Base-by-base conservation (phyloP, 2,329 filamentous ascomycete species). In the Fusarium sp. region DNA sequence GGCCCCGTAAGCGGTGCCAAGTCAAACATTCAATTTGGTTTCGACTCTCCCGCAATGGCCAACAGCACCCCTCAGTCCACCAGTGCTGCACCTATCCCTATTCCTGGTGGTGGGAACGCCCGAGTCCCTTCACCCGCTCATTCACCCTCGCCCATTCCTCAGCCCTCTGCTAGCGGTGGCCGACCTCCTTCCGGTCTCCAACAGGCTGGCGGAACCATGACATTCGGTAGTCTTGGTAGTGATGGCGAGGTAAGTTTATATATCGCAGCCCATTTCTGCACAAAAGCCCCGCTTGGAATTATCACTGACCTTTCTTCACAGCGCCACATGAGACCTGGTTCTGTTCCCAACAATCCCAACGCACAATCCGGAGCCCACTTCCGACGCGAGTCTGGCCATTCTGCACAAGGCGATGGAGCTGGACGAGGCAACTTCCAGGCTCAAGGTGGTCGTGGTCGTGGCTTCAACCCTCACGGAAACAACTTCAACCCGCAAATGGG, bases 81-180 rank as follows among this genome's bases (percentile, higher is more conserved):
- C 68, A 80, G 80, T 70, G 82, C 87, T 69, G 85, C 84, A 37
- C 87, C 85, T 62, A 90, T 87, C 71, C 84, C 83, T 80, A 93
- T 88, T 80, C 89, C 89, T 76, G 80, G 85, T 80, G 75, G 86
- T 79, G 75, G 86, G 83, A 77, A 83, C 80, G 91, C 91, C 66
- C 89, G 92, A 74, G 87, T 95, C 52, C 89, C 90, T 47, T 97
- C 94, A 45, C 96, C 96, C 8, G 90, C 92, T 49, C 91, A 92
- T 72, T 97, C 95, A 45, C 96, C 96, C 6, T 95, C 93, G 41
- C 96, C 96, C 6, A 98, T 98, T 73, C 95, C 96, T 33, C 92
- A 95, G 80, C 93, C 94, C 52, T 88, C 91, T 56, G 90, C 91
- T 34, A 92, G 90, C 75, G 96, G 94, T 76, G 93, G 94, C 73